Evolutionary conservation across 225 moss, liverwort and hornwort genomes (phyloP).

Genomic region (Marchantia paleacea): DNA sequence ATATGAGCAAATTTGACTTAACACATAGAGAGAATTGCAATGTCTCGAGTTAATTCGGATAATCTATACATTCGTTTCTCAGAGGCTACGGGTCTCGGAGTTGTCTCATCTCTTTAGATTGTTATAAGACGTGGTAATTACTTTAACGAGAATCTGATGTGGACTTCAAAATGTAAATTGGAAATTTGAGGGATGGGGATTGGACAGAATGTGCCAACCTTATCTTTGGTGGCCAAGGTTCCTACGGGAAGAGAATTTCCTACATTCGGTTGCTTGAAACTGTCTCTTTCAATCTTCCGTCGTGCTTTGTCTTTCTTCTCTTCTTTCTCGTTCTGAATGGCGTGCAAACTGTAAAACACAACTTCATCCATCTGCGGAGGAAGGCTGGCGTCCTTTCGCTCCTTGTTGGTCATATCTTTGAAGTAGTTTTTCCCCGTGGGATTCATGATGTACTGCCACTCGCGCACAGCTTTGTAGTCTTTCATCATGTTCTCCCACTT

Average conservation of each 20-base stretch:
- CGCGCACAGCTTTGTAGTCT: slow-evolving; percentile 82
- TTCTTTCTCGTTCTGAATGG: slow-evolving; percentile 91
- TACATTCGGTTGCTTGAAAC: slow-evolving; percentile 47
- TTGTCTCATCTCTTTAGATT: neutral
- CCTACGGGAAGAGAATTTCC: slow-evolving; percentile 16
- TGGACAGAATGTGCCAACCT: slow-evolving; percentile 29
- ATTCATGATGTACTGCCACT: slow-evolving; percentile 77
- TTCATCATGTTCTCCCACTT: slow-evolving; percentile 99
- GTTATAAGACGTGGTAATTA: too few species aligned
- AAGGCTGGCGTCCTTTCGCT: slow-evolving; percentile 86
- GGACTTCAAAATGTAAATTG: neutral
- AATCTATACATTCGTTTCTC: neutral
- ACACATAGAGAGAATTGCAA: neutral
- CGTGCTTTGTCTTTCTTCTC: slow-evolving; percentile 80
- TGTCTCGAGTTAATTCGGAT: neutral
- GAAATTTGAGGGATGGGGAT: neutral
- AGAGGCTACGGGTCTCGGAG: neutral
- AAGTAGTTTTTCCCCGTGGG: slow-evolving; percentile 69
- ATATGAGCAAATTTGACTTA: too few species aligned
- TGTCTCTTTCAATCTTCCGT: slow-evolving; percentile 68
- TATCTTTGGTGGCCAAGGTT: slow-evolving; percentile 53
- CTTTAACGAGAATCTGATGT: neutral
- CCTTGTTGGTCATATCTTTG: slow-evolving; percentile 95
- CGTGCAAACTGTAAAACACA: slow-evolving; percentile 79
- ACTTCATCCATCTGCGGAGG: slow-evolving; percentile 93